Conservation (phyloP, 140 eudicot genomes). For the Erigeron philadelphicus region DNA sequence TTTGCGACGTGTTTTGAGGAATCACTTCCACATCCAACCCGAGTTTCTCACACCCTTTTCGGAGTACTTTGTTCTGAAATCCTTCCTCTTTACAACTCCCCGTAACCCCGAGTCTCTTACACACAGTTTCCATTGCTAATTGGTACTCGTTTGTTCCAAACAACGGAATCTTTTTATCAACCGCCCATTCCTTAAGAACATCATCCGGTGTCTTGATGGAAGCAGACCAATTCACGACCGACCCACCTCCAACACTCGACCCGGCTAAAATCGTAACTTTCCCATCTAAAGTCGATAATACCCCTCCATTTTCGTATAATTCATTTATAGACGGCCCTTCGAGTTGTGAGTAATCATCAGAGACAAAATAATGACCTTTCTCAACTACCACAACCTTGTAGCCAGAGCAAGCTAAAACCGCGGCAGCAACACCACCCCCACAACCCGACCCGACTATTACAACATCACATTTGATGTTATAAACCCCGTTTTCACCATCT, state of each 20-base stretch:
- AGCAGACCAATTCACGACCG: slow-evolving; percentile 88
- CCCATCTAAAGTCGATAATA: slow-evolving; percentile 56
- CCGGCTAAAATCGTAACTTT: slow-evolving; percentile 61
- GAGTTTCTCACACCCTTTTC: slow-evolving; percentile 67
- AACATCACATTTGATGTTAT: slow-evolving; percentile 69
- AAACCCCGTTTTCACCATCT: slow-evolving; percentile 27
- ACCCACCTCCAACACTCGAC: slow-evolving; percentile 86
- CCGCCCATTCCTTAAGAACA: slow-evolving; percentile 63
- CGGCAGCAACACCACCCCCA: slow-evolving; percentile 96
- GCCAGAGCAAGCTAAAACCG: slow-evolving; percentile 66
- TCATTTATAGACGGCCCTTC: slow-evolving; percentile 75
- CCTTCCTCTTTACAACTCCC: slow-evolving; percentile 46
- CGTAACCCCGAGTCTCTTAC: slow-evolving; percentile 66
- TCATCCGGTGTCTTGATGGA: slow-evolving; percentile 65
- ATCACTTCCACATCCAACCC: slow-evolving; percentile 51
- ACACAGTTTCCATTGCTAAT: slow-evolving; percentile 71
- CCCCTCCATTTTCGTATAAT: slow-evolving; percentile 61
- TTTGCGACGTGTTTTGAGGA: slow-evolving; percentile 58
- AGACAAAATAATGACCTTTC: slow-evolving; percentile 69
- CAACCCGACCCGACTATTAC: slow-evolving; percentile 90
- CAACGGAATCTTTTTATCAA: slow-evolving; percentile 45
- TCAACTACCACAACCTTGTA: slow-evolving; percentile 75
- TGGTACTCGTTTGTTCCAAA: slow-evolving; percentile 53
- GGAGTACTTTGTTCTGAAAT: slow-evolving; percentile 56
- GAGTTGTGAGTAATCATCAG: slow-evolving; percentile 65